These are phyloP conservation scores for Camellia japonica DNA, from an alignment of 148 eudicot species.

Conservation along the genomic window DNA sequence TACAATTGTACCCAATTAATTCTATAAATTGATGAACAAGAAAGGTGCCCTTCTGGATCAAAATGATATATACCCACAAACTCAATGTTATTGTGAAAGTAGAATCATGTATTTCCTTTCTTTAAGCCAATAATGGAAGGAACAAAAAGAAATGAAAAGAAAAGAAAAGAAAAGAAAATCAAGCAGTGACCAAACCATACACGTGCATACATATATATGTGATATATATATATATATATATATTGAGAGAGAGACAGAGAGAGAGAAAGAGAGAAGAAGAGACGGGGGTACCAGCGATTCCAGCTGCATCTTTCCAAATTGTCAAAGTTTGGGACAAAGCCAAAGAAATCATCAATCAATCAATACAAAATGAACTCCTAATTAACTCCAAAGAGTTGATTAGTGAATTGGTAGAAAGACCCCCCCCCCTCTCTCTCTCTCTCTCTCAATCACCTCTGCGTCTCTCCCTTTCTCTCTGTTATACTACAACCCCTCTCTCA, in stretches of 20 bases:
- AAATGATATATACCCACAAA: neutral
- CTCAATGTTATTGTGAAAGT: neutral
- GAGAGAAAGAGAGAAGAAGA: neutral
- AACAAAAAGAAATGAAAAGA: neutral
- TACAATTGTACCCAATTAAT: neutral
- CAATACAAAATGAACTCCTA: neutral
- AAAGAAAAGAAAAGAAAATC: neutral
- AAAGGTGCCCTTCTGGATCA: slow-evolving; percentile 1
- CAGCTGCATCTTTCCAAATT: slow-evolving; percentile 58
- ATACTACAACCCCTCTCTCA: no score
- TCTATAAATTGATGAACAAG: neutral
- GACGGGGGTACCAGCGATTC: slow-evolving; percentile 54
- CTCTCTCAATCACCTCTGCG: neutral
- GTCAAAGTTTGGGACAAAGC: slow-evolving; percentile 20
- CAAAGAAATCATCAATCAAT: slow-evolving; percentile 29
- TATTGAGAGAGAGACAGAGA: neutral
- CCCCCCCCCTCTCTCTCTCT: neutral
- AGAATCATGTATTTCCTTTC: neutral
- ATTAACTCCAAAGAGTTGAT: neutral
- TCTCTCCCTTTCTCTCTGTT: no score
- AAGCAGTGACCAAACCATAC: neutral
- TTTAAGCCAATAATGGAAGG: neutral
- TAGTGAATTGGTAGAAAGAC: no score
- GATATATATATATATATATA: neutral
- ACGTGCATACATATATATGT: neutral